Conservation (phyloP, 164 flowering plant genomes). For the Vitis amurensis region DNA sequence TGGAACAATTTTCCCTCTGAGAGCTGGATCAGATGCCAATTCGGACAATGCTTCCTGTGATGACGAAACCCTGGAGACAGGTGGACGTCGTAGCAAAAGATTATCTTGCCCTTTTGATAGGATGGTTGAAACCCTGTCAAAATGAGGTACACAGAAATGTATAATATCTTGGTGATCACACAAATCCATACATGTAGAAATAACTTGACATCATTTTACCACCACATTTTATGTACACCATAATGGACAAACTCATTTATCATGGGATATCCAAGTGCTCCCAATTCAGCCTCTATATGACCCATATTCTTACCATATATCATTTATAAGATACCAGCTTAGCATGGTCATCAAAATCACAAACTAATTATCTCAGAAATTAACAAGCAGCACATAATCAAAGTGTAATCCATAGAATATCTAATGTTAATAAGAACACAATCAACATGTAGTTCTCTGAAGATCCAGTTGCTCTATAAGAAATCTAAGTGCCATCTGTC, state of each 20-base stretch:
- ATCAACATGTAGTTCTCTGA: not conserved
- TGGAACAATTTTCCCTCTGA: conserved; percentile 31
- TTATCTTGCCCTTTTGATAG: conserved; percentile 48
- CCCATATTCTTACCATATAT: too few relatives aligned
- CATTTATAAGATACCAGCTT: not conserved
- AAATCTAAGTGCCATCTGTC: not conserved
- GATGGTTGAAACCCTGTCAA: conserved; percentile 35
- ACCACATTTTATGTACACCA: too few relatives aligned
- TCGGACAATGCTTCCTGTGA: conserved; percentile 67
- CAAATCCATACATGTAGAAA: not conserved
- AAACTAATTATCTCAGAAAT: not conserved
- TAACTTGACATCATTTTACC: not conserved
- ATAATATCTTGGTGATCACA: not conserved
- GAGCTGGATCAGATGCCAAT: conserved; percentile 29
- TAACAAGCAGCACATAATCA: not conserved
- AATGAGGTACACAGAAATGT: not conserved
- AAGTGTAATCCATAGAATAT: not conserved
- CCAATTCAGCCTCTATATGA: too few relatives aligned
- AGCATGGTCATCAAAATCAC: not conserved
- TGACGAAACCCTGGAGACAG: conserved; percentile 45
- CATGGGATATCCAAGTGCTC: too few relatives aligned
- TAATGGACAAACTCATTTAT: too few relatives aligned
- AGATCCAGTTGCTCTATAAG: not conserved
- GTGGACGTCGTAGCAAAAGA: conserved; percentile 55
- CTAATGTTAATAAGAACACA: not conserved